These are phyloP conservation scores for Nematodospora anomalae DNA, from an alignment of 1,139 yeast species.

Conservation along the genomic window DNA sequence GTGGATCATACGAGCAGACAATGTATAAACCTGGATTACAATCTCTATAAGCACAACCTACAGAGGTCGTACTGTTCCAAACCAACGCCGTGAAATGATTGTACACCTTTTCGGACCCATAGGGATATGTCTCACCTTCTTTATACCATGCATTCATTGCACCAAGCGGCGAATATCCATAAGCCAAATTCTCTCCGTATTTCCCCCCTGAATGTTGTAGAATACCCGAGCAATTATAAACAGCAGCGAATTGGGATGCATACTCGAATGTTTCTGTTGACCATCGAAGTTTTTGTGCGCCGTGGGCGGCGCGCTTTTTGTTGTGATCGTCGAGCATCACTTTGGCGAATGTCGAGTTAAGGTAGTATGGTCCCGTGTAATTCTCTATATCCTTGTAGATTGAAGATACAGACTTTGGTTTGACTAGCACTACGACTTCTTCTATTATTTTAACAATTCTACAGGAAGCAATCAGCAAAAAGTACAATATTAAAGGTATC, in stretches of 20 bases:
- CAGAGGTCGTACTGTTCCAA: slow-evolving; percentile 35
- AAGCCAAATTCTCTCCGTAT: slow-evolving; percentile 41
- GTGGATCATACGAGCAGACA: slow-evolving; percentile 60
- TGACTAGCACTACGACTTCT: slow-evolving; percentile 3
- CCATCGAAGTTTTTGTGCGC: slow-evolving; percentile 32
- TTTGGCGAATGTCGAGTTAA: slow-evolving; percentile 25
- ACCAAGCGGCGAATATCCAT: slow-evolving; percentile 33
- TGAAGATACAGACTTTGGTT: neutral
- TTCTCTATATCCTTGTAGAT: slow-evolving; percentile 8
- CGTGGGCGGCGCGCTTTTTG: slow-evolving; percentile 28
- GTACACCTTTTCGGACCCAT: slow-evolving; percentile 25
- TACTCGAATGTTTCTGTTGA: slow-evolving; percentile 28
- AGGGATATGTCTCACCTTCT: slow-evolving; percentile 31
- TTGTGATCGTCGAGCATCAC: slow-evolving; percentile 32
- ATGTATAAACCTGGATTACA: slow-evolving; percentile 53
- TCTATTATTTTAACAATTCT: neutral
- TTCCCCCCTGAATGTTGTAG: slow-evolving; percentile 36
- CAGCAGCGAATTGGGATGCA: slow-evolving; percentile 30
- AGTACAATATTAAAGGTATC: neutral
- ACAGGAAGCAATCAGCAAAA: neutral
- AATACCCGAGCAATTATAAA: slow-evolving; percentile 36
- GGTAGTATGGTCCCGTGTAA: slow-evolving; percentile 15
- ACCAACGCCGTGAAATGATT: slow-evolving; percentile 45
- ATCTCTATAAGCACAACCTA: slow-evolving; percentile 42
- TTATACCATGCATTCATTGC: slow-evolving; percentile 40